These are phyloP conservation scores for Malassezia brasiliensis DNA, from an alignment of 1,284 basidiomycete species.

Conservation along the genomic window DNA sequence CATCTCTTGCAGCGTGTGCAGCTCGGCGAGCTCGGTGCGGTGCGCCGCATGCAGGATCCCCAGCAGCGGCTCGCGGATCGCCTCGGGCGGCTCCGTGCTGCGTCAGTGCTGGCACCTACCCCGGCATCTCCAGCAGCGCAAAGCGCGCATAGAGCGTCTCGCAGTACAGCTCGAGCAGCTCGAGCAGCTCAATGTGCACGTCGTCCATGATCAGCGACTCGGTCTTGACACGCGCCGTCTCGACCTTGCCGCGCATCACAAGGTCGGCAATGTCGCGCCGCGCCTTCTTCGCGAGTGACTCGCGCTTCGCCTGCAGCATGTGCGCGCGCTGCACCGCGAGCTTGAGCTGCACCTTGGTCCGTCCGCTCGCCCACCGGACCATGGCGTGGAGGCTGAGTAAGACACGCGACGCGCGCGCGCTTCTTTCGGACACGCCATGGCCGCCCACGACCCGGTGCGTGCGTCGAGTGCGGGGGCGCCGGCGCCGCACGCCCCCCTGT, in stretches of 20 bases:
- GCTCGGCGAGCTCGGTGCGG: slow-evolving; percentile 63
- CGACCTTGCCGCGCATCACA: slow-evolving; percentile 66
- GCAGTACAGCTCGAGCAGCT: slow-evolving; percentile 83
- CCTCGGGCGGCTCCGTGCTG: slow-evolving; percentile 72
- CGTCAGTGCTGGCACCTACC: slow-evolving; percentile 53
- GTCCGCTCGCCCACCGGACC: slow-evolving; percentile 34
- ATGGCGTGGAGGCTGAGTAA: slow-evolving; percentile 12
- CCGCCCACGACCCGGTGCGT: neutral
- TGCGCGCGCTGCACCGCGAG: slow-evolving; percentile 81
- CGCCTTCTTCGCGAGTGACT: slow-evolving; percentile 74
- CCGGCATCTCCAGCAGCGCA: slow-evolving; percentile 70
- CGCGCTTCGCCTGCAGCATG: slow-evolving; percentile 83
- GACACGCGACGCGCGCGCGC: neutral
- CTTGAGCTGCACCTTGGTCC: slow-evolving; percentile 53
- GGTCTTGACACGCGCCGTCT: slow-evolving; percentile 72
- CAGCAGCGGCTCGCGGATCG: slow-evolving; percentile 62
- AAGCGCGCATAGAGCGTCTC: slow-evolving; percentile 88
- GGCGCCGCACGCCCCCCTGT: neutral
- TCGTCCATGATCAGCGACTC: slow-evolving; percentile 77
- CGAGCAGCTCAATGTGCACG: slow-evolving; percentile 54
- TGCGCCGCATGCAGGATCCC: slow-evolving; percentile 82
- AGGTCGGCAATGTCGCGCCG: slow-evolving; percentile 69
- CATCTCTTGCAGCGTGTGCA: slow-evolving; percentile 80
- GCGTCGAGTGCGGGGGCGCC: neutral
- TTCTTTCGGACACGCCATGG: neutral